Conservation (phyloP, 2,329 filamentous ascomycete genomes). For the Xylaria polymorpha region DNA sequence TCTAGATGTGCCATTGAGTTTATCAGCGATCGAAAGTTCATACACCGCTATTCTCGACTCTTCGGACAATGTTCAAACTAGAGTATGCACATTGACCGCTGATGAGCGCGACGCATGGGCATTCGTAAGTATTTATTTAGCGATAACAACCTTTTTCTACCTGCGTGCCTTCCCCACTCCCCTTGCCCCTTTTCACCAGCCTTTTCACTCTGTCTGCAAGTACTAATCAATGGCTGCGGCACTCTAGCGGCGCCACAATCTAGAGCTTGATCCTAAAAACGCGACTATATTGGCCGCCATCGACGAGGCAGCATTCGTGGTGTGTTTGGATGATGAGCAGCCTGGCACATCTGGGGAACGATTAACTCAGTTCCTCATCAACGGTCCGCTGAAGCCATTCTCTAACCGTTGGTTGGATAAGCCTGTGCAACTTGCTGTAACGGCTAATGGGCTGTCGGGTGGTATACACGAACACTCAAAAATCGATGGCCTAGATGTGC, state of each 20-base stretch:
- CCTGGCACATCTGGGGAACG: slow-evolving; percentile 25
- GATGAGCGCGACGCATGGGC: slow-evolving; percentile 39
- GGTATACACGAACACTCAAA: slow-evolving; percentile 39
- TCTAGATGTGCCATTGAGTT: not conserved
- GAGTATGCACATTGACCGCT: slow-evolving; percentile 35
- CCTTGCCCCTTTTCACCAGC: no score
- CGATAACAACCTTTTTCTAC: no score
- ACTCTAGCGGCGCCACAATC: slow-evolving; percentile 25
- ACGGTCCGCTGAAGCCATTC: slow-evolving; percentile 22
- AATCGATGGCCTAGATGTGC: slow-evolving; percentile 36
- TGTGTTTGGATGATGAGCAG: slow-evolving; percentile 37
- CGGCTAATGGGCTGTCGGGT: slow-evolving; percentile 37
- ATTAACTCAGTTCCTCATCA: slow-evolving; percentile 33
- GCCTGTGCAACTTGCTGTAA: slow-evolving; percentile 33
- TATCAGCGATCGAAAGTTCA: slow-evolving; percentile 20
- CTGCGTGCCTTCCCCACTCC: no score
- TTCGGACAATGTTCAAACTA: slow-evolving; percentile 13
- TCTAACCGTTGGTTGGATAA: slow-evolving; percentile 41
- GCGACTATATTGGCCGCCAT: slow-evolving; percentile 21
- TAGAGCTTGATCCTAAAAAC: slow-evolving; percentile 27
- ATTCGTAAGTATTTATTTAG: slow-evolving; percentile 25
- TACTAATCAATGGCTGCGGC: no score
- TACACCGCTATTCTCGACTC: slow-evolving; percentile 28
- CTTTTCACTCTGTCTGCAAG: no score
- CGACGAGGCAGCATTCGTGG: slow-evolving; percentile 33